Evolutionary conservation across 768 basidiomycete genomes (phyloP), one percentile per base, ranked within the genome.

Genomic region (Lactarius akahatsu): DNA sequence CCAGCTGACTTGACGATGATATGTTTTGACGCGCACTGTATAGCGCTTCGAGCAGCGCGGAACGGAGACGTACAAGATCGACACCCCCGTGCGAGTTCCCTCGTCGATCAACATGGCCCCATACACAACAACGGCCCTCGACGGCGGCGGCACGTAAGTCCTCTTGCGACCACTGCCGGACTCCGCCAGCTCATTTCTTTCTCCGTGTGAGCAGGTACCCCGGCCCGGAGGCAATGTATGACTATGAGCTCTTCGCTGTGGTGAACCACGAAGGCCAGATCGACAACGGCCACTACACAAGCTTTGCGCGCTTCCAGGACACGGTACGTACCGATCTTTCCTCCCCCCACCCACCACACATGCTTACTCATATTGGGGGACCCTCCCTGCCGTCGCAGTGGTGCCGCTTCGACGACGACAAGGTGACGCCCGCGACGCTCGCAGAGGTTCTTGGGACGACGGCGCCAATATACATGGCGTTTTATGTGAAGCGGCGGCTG

Each of bases 381-480:
- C 5, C 66, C 34, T 18, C 64, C 59, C 23, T 61, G 36, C 36
- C 47, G 62, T 36, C 36, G 16, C 74, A 96, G 88, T 98, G 94
- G 94, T 96, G 91, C 77, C 88, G 88, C 28, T 94, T 94, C 76
- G 94, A 97, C 75, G 95, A 97, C 73, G 94, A 96, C 72, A 96
- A 92, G 76, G 92, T 96, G 11, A 87, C 87, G 0, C 83, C 82
- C 26, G 85, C 93, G 13, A 88, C 80, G 30, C 80, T 95, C 26
- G 80, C 83, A 9, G 82, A 83, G 1, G 90, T 89, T 62, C 80
- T 95, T 50, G 78, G 76, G 30, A 40, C 59, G 2, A 61, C 64
- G 58, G 92, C 93, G 23, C 82, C 86, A 58, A 89, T 92, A 6
- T 96, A 96, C 76, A 96, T 96, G 94, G 92, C 93, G 69, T 95